Evolutionary conservation across 441 rosid species (phyloP), one percentile per base, ranked within the genome.

Genomic region (Biscutella laevigata): DNA sequence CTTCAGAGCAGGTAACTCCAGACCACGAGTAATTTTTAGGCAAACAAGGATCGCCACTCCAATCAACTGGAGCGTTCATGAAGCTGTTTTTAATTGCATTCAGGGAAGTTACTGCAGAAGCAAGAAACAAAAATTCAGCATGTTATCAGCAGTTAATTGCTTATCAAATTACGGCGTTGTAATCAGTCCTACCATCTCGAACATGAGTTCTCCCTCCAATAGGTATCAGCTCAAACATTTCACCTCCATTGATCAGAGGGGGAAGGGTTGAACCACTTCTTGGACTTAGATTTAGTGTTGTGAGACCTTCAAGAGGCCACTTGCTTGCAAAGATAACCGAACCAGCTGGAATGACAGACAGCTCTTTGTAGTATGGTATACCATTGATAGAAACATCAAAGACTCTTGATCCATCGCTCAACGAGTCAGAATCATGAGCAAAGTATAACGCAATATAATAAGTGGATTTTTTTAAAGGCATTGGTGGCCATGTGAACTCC

Each of bases 41-140:
- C 48, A 78, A 38, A 64, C 98, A 91, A 51, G 96, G 96, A 77
- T 91, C 98, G 2, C 94, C 95, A 2, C 35, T 75, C 96, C 98
- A 87, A 61, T 91, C 95, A 52, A 57, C 46, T 14, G 94, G 95
- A 58, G 70, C 63, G 55, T 82, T 83, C 51, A 9, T 26, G 48
- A 85, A 63, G 61, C 71, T 67, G 19, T 24, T 53, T 68, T 63
- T 91, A 29, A 91, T 8, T 12, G 33, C 66, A 53, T 70, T 72
- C 60, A 91, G 43, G 40, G 85, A 87, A 53, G 60, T 70, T 45
- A 71, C 96, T 87, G 81, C 59, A 73, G 13, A 60, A 70, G 29
- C 32, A 20, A 65, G 30, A 33, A 38, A 53, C 59, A 25, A 17
- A 40, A 25, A 57, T 6, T 42, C 47, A 55, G 5, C 21, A 56